Conservation (phyloP, 2,329 filamentous ascomycete species). For the Apiospora rasikravindrae region DNA sequence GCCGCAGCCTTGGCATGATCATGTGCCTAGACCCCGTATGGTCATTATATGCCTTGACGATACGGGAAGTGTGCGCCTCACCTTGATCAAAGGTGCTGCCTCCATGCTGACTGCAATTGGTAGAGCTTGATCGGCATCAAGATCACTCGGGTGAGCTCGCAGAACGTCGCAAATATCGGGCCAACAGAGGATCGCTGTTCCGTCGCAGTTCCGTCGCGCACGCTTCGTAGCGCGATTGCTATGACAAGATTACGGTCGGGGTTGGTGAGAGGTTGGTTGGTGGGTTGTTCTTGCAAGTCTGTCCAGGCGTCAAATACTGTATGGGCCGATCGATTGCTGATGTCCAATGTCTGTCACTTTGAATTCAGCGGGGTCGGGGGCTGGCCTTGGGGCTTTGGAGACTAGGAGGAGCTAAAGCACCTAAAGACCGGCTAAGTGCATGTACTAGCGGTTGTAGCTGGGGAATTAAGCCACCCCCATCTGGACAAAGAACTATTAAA, state of each 20-base stretch:
- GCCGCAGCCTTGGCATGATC: slow-evolving; percentile 87
- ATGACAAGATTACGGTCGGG: background rate
- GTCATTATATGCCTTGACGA: slow-evolving; percentile 29
- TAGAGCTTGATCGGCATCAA: background rate
- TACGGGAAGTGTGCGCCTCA: slow-evolving; percentile 39
- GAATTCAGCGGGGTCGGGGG: background rate
- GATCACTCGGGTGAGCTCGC: background rate
- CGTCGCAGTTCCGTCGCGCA: background rate
- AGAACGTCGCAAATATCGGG: background rate
- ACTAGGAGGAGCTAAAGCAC: background rate
- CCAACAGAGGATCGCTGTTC: background rate
- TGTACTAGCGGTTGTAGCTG: background rate
- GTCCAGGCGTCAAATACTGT: background rate
- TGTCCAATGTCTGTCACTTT: background rate
- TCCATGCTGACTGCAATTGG: slow-evolving; percentile 60
- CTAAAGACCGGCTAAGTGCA: background rate
- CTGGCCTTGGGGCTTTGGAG: background rate
- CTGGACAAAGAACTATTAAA: background rate
- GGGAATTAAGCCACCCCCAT: slow-evolving; percentile 4
- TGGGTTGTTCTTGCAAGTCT: background rate
- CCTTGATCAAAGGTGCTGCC: slow-evolving; percentile 69
- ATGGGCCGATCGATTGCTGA: background rate
- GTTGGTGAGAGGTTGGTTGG: background rate
- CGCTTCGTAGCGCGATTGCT: background rate
- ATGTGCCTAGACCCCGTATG: slow-evolving; percentile 66